These are phyloP conservation scores for Coemansia sp. DNA, from an alignment of 192 early-diverging fungal genomes.

Conservation along the genomic window DNA sequence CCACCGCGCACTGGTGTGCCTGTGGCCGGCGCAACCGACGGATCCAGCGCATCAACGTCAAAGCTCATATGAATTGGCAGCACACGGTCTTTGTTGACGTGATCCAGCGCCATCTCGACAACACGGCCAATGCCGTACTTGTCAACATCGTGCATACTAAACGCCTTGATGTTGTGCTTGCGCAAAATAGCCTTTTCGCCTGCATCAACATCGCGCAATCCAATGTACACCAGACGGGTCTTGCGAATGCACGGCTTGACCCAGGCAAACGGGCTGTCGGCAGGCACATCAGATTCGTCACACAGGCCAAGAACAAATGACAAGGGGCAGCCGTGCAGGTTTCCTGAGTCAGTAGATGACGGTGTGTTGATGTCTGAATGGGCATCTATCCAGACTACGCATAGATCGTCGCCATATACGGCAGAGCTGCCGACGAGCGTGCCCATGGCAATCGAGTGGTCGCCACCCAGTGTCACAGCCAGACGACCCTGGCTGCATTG, in stretches of 20 bases:
- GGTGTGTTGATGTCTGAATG: slow-evolving; percentile 97
- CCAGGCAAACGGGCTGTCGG: slow-evolving; percentile 66
- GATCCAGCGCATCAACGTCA: slow-evolving; percentile 95
- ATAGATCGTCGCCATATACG: slow-evolving; percentile 73
- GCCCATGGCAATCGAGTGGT: slow-evolving; percentile 92
- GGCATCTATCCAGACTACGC: slow-evolving; percentile 94
- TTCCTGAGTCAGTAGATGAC: slow-evolving; percentile 79
- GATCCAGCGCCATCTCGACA: slow-evolving; percentile 88
- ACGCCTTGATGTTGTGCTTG: slow-evolving; percentile 85
- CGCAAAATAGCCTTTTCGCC: slow-evolving; percentile 83
- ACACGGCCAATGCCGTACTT: slow-evolving; percentile 88
- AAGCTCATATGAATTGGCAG: slow-evolving; percentile 86
- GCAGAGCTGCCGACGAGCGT: slow-evolving; percentile 77
- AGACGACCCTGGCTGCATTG: slow-evolving; percentile 68
- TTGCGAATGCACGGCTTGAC: slow-evolving; percentile 69
- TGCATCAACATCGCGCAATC: slow-evolving; percentile 88
- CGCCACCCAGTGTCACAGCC: slow-evolving; percentile 89
- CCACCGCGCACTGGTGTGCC: slow-evolving; percentile 96
- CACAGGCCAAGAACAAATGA: slow-evolving; percentile 84
- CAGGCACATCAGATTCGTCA: slow-evolving; percentile 42
- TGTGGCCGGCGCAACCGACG: slow-evolving; percentile 88
- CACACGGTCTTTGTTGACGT: slow-evolving; percentile 70
- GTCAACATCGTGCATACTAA: slow-evolving; percentile 96
- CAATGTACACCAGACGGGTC: slow-evolving; percentile 90
- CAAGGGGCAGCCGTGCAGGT: slow-evolving; percentile 94